A percentile compares a stretch with the other conserved stretches of the same genome.
Evolutionary conservation across 1,284 basidiomycete species (phyloP).

Genomic region (Golubevia sp.): DNA sequence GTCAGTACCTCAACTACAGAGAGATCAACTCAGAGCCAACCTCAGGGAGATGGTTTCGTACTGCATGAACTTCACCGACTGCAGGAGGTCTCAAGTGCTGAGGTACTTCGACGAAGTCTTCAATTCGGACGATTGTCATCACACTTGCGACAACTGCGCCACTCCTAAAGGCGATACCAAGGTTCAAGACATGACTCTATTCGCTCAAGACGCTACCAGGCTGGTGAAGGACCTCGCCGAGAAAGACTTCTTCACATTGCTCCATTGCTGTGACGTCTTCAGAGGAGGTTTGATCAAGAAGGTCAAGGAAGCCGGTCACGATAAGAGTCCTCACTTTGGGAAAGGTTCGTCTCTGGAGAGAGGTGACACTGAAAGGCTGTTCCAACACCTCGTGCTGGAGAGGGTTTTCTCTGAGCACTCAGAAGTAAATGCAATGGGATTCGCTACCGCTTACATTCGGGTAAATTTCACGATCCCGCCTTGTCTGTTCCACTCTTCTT

Average conservation of each 20-base stretch:
- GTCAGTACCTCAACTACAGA: conserved; percentile 66
- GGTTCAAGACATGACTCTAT: conserved; percentile 67
- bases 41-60: conserved; percentile 72
- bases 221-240: conserved; percentile 67
- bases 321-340: conserved; percentile 67
- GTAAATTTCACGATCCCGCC: conserved; percentile 23
- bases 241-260: conserved; percentile 66
- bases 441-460: conserved; percentile 62
- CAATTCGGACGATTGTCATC: conserved; percentile 68
- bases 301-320: conserved; percentile 66
- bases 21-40: conserved; percentile 68
- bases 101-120: conserved; percentile 73
- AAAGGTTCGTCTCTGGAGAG: conserved; percentile 66
- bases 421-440: conserved; percentile 56
- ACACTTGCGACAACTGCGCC: conserved; percentile 77
- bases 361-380: conserved; percentile 70
- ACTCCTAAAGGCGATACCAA: conserved; percentile 62
- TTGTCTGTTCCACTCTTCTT: not conserved
- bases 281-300: conserved; percentile 69
- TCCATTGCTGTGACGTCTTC: conserved; percentile 67
- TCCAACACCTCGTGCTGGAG: conserved; percentile 68
- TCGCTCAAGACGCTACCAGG: conserved; percentile 66
- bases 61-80: conserved; percentile 80
- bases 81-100: conserved; percentile 82
- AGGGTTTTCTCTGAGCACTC: conserved; percentile 63